phyloP scores from a whole-genome alignment of 495 filamentous ascomycete species.

The Cercophora sp. region DNA sequence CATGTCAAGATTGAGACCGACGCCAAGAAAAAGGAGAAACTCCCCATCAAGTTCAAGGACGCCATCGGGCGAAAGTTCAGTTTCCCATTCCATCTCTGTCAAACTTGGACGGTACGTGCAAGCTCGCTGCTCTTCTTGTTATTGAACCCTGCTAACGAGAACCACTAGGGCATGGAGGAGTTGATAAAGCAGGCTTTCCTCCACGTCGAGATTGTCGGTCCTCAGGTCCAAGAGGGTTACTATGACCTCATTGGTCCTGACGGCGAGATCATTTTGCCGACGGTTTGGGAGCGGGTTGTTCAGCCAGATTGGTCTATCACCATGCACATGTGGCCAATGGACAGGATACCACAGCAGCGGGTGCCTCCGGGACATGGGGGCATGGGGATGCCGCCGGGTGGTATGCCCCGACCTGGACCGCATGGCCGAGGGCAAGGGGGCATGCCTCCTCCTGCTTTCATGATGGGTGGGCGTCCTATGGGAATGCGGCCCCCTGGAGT shows the following conservation, averaged over 20 bases:
- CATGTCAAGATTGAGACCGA: slow-evolving; percentile 50
- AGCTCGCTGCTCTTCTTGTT: background rate
- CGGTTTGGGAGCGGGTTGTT: slow-evolving; percentile 81
- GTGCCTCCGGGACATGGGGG: slow-evolving; percentile 15
- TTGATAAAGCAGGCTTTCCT: slow-evolving; percentile 84
- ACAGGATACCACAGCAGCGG: slow-evolving; percentile 29
- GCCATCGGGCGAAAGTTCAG: slow-evolving; percentile 81
- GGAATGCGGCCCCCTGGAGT: slow-evolving; percentile 14
- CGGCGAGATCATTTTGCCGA: slow-evolving; percentile 81
- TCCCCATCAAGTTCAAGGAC: slow-evolving; percentile 78
- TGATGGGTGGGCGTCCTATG: background rate
- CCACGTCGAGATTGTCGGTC: slow-evolving; percentile 77
- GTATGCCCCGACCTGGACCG: slow-evolving; percentile 11
- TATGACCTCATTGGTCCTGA: slow-evolving; percentile 82
- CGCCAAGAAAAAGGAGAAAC: slow-evolving; percentile 48
- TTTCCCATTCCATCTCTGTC: slow-evolving; percentile 77
- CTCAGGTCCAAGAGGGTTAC: slow-evolving; percentile 77
- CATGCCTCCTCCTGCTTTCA: background rate
- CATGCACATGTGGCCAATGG: slow-evolving; percentile 97
- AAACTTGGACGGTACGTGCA: slow-evolving; percentile 69
- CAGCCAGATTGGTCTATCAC: slow-evolving; percentile 86
- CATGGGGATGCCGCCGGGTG: slow-evolving; percentile 11
- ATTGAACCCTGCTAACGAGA: too few relatives aligned
- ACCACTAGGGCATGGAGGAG: slow-evolving; percentile 70
- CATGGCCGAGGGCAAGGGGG: background rate